Evolutionary conservation across 345 rosid species (phyloP).

Genomic region (Populus nigra): DNA sequence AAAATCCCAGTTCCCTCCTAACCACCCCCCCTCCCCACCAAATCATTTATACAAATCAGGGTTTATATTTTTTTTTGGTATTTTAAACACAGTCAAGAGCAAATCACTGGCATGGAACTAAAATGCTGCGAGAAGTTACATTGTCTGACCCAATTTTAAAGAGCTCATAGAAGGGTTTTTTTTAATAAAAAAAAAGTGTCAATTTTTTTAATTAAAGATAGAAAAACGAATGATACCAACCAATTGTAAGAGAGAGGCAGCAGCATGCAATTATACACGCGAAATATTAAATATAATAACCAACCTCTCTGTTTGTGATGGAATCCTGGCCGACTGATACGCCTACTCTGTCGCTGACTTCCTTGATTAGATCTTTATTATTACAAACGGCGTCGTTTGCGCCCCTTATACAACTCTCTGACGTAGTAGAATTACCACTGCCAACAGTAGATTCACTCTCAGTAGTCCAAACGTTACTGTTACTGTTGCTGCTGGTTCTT

Average conservation of each 20-base stretch:
- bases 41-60: background rate
- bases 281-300: slow-evolving; percentile 10
- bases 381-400: slow-evolving; percentile 37
- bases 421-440: slow-evolving; percentile 26
- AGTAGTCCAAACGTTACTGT: slow-evolving; percentile 32
- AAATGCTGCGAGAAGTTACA: too few species aligned
- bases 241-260: slow-evolving; percentile 14
- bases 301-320: slow-evolving; percentile 48
- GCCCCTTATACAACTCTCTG: slow-evolving; percentile 13
- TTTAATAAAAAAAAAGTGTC: background rate
- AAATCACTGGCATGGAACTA: too few species aligned
- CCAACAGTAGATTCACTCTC: slow-evolving; percentile 48
- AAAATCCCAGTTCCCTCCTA: background rate
- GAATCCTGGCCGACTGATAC: slow-evolving; percentile 47
- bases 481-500: slow-evolving; percentile 17
- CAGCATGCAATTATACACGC: slow-evolving; percentile 13
- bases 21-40: background rate
- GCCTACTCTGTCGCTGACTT: slow-evolving; percentile 36
- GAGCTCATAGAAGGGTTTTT: background rate
- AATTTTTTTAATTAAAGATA: background rate
- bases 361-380: slow-evolving; percentile 7
- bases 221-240: slow-evolving; percentile 8
- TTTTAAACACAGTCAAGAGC: too few species aligned
- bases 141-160: too few species aligned
- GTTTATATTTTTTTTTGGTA: background rate